These are phyloP conservation scores for Metschnikowia amazonensis DNA, from an alignment of 805 yeast species.

Conservation along the genomic window DNA sequence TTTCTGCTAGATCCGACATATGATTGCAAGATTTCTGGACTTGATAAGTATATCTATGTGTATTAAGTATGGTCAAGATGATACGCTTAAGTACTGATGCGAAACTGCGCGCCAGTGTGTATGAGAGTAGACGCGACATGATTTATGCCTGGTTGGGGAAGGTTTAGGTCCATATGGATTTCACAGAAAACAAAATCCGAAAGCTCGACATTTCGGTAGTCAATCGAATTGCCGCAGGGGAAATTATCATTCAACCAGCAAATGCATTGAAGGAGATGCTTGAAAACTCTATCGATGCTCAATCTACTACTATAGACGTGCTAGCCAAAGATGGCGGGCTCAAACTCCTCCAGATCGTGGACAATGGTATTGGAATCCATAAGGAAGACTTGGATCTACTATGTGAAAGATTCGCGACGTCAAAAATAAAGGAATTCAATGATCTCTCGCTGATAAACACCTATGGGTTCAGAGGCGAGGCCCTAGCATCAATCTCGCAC, in stretches of 20 bases:
- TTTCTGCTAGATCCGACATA: neutral
- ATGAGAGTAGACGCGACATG: conserved; percentile 1
- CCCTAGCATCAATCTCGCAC: conserved; percentile 90
- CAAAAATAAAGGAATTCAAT: conserved; percentile 70
- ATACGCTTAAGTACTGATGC: neutral
- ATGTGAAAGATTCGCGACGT: conserved; percentile 92
- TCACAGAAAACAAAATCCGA: conserved; percentile 9
- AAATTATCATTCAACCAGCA: conserved; percentile 88
- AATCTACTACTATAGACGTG: conserved; percentile 68
- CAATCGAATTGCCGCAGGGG: conserved; percentile 95
- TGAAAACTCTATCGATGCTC: conserved; percentile 91
- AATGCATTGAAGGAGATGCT: conserved; percentile 91
- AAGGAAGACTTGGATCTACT: conserved; percentile 69
- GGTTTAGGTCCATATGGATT: neutral
- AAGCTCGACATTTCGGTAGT: conserved; percentile 68
- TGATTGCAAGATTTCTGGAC: neutral
- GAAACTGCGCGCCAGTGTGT: conserved; percentile 1
- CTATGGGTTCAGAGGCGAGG: conserved; percentile 96
- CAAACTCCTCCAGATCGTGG: conserved; percentile 79
- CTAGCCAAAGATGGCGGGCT: conserved; percentile 89
- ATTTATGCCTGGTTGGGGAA: neutral
- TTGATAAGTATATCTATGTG: neutral
- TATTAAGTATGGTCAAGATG: neutral
- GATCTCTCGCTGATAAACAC: conserved; percentile 71
- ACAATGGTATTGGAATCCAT: conserved; percentile 81